Conservation (phyloP, 106 monocot species). For the Apostasia ramifera region DNA sequence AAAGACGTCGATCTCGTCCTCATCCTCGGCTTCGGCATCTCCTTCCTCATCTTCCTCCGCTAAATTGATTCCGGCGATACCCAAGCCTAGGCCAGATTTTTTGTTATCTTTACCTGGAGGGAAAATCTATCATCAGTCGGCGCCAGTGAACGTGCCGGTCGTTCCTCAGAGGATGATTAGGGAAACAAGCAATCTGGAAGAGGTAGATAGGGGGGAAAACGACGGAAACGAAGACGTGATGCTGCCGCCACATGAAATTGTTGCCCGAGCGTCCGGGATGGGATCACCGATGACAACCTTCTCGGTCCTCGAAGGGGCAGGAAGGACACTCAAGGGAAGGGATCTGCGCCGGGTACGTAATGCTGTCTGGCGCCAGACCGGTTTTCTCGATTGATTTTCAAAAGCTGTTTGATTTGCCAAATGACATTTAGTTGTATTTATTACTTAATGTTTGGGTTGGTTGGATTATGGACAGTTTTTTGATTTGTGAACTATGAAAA, state of each 20-base stretch:
- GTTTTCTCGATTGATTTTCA: conserved; percentile 56
- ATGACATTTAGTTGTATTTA: neutral
- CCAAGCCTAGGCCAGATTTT: conserved; percentile 27
- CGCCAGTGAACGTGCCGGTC: conserved; percentile 68
- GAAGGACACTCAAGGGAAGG: conserved; percentile 76
- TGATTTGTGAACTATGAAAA: too few relatives aligned
- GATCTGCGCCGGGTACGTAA: conserved; percentile 67
- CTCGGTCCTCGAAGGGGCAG: conserved; percentile 74
- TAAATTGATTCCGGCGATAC: conserved; percentile 30
- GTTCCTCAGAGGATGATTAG: conserved; percentile 15
- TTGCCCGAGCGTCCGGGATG: conserved; percentile 39
- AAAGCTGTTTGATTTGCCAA: neutral
- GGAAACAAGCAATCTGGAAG: neutral
- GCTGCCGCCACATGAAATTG: conserved; percentile 82
- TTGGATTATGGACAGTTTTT: too few relatives aligned
- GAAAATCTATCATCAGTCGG: conserved; percentile 38
- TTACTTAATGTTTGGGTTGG: neutral
- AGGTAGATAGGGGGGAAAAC: conserved; percentile 5
- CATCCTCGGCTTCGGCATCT: conserved; percentile 25
- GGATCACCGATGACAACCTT: conserved; percentile 62
- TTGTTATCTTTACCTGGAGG: conserved; percentile 10
- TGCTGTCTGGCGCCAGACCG: conserved; percentile 65
- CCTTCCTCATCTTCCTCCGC: conserved; percentile 19
- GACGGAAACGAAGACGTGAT: conserved; percentile 40
- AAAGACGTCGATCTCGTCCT: conserved; percentile 20